phyloP scores from a whole-genome alignment of 768 basidiomycete species.

The Panaeolus papilionaceus region DNA sequence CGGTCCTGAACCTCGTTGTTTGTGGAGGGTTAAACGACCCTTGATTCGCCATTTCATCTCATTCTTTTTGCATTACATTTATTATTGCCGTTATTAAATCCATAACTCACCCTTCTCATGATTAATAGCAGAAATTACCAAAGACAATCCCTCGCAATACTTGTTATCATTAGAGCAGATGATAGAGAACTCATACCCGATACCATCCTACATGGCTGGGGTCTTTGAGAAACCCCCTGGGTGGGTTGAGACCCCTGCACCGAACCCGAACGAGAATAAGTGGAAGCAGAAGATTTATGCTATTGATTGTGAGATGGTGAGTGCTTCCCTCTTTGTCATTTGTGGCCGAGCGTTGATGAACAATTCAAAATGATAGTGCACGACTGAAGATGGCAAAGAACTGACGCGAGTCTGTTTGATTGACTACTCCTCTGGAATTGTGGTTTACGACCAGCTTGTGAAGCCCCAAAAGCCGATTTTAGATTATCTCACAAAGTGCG shows the following conservation, averaged over 20 bases:
- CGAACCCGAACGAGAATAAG: slow-evolving; percentile 36
- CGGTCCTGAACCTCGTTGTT: slow-evolving; percentile 45
- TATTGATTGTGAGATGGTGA: slow-evolving; percentile 97
- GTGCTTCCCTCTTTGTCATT: slow-evolving; percentile 26
- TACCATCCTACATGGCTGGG: slow-evolving; percentile 85
- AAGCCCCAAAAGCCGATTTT: slow-evolving; percentile 84
- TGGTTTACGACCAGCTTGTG: slow-evolving; percentile 89
- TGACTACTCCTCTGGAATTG: slow-evolving; percentile 72
- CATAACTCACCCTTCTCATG: neutral
- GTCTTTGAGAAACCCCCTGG: slow-evolving; percentile 66
- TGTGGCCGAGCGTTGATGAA: neutral
- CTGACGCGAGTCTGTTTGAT: slow-evolving; percentile 86
- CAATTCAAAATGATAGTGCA: slow-evolving; percentile 57
- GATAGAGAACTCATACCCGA: slow-evolving; percentile 93
- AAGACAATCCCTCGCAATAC: slow-evolving; percentile 74
- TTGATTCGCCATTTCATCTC: neutral
- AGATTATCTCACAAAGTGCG: slow-evolving; percentile 92
- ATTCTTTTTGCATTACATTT: no score
- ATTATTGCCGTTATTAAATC: neutral
- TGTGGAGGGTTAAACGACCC: neutral
- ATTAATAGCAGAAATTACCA: neutral
- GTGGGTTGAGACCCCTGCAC: slow-evolving; percentile 85
- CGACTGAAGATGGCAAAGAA: slow-evolving; percentile 90
- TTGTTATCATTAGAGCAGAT: slow-evolving; percentile 83
- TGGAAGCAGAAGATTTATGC: slow-evolving; percentile 70